These are phyloP conservation scores for Beauveria medogensis DNA, from an alignment of 2,329 filamentous ascomycete genomes.

Conservation along the genomic window DNA sequence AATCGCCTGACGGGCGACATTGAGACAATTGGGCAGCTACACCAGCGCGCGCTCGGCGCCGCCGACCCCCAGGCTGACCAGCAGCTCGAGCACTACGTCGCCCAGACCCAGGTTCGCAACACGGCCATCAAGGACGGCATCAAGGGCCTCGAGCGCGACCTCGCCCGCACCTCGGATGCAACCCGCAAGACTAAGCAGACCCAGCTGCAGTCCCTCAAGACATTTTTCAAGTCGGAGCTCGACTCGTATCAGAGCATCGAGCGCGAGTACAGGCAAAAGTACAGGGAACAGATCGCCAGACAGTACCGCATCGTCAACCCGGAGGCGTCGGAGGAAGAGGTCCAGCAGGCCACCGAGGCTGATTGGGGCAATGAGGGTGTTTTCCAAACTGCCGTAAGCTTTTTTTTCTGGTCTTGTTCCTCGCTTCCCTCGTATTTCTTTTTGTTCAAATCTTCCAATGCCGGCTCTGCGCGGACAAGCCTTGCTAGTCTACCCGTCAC, in stretches of 20 bases:
- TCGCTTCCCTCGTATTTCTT: neutral
- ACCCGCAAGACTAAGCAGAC: slow-evolving; percentile 59
- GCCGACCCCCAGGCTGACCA: slow-evolving; percentile 48
- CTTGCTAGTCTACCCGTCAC: neutral
- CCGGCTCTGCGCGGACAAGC: neutral
- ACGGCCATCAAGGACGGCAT: slow-evolving; percentile 72
- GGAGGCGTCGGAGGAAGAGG: slow-evolving; percentile 66
- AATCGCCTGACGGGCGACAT: slow-evolving; percentile 58
- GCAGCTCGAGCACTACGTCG: slow-evolving; percentile 59
- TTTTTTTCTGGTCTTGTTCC: neutral
- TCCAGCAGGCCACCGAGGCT: slow-evolving; percentile 57
- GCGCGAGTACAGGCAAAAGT: slow-evolving; percentile 59
- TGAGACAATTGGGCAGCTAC: slow-evolving; percentile 57
- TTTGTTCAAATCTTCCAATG: neutral
- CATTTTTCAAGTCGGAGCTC: slow-evolving; percentile 63
- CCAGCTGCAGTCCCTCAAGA: slow-evolving; percentile 62
- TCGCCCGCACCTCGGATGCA: slow-evolving; percentile 51
- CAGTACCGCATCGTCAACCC: slow-evolving; percentile 79
- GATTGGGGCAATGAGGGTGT: slow-evolving; percentile 74
- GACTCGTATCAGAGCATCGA: slow-evolving; percentile 65
- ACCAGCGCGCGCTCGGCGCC: slow-evolving; percentile 63
- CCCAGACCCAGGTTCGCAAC: slow-evolving; percentile 64
- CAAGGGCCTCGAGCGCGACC: slow-evolving; percentile 65
- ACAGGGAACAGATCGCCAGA: slow-evolving; percentile 69
- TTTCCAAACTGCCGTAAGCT: slow-evolving; percentile 69